These are phyloP conservation scores for Clohesyomyces aquaticus DNA, from an alignment of 495 filamentous ascomycete genomes.

Conservation along the genomic window DNA sequence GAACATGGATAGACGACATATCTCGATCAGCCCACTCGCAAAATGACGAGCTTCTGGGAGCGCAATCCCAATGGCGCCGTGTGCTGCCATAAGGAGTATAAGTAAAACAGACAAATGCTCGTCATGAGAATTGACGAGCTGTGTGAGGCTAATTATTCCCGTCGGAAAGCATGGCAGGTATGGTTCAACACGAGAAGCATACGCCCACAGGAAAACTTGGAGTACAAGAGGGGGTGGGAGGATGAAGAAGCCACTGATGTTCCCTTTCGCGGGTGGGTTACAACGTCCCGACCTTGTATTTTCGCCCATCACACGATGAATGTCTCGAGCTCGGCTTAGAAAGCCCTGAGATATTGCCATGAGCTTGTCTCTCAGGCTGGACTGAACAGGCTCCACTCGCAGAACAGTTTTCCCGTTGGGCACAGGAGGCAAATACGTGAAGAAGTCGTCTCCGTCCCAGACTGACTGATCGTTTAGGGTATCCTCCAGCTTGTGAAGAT, in stretches of 20 bases:
- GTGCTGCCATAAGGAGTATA: conserved; percentile 28
- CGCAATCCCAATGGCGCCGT: conserved; percentile 17
- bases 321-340: conserved; percentile 1
- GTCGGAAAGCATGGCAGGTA: conserved; percentile 8
- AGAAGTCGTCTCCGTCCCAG: neutral
- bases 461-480: conserved; percentile 4
- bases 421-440: neutral
- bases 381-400: neutral
- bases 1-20: conserved; percentile 19
- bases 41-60: conserved; percentile 8
- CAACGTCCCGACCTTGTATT: neutral
- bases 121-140: conserved; percentile 8
- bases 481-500: neutral
- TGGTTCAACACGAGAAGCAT: conserved; percentile 17
- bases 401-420: neutral
- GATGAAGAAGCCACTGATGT: conserved; percentile 4
- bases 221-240: neutral
- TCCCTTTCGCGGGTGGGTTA: neutral
- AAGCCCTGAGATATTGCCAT: conserved; percentile 4
- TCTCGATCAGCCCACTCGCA: conserved; percentile 18
- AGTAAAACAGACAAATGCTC: conserved; percentile 10
- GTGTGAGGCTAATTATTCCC: neutral
- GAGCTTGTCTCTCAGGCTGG: neutral
- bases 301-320: neutral
- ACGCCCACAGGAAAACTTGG: conserved; percentile 21